Base-by-base conservation (phyloP, 805 yeast species). In the Ogataea ganodermae region DNA sequence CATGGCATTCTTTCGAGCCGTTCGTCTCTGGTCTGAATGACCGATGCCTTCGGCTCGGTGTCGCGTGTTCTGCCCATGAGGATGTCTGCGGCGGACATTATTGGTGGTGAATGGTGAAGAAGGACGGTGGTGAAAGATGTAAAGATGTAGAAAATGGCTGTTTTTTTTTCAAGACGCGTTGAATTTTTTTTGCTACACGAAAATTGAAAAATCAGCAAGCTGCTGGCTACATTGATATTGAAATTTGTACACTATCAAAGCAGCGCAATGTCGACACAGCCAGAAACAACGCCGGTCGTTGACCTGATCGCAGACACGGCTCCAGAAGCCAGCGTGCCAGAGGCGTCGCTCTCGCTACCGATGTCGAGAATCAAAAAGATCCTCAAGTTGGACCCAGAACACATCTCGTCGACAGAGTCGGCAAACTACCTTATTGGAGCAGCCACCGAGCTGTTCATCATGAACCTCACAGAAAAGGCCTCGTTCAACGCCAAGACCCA, bases 371-470 rank as follows among this genome's bases (percentile, higher is more conserved):
- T 87, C 54, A 85, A 84, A 59, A 76, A 83, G 55, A 83, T 87
- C 45, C 76, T 87, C 62, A 86, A 84, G 58, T 75, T 84, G 61
- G 95, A 87, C 61, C 88, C 89, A 13, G 90, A 83, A 31, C 84
- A 84, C 55, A 66, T 74, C 6, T 78, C 83, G 1, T 81, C 88
- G 1, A 80, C 89, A 2, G 84, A 79, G 47, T 72, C 82, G 23
- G 89, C 92, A 0, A 87, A 84, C n/a, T 83, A 80, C 61, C 77
- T 89, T 13, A 72, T 87, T 6, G 89, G 88, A 2, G 74, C 84
- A n/a, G 90, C 94, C 7, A 81, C 92, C 0, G 94, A 87, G 58
- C 66, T 85, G 18, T 87, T 87, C 60, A 74, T 86, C 18, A 83
- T 82, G 63, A 79, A 81, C 58, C 73, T 86, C 50, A 76, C 87